These are phyloP conservation scores for Theileria orientalis DNA, from an alignment of 169 alveolate genomes.

Conservation along the genomic window DNA sequence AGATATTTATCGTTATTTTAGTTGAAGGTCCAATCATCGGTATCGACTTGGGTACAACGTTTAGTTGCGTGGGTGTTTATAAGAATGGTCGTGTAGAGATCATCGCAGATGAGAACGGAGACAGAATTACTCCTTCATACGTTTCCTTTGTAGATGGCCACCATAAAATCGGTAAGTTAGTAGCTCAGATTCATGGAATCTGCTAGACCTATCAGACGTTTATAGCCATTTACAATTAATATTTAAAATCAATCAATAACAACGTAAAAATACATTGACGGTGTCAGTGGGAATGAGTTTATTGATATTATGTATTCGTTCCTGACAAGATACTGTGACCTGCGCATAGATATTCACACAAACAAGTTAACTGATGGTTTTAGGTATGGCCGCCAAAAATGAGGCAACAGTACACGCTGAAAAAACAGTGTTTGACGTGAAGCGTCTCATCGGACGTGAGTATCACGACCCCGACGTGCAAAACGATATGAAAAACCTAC, in stretches of 20 bases:
- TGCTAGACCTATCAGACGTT: too few species aligned
- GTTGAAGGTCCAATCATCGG: conserved; percentile 95
- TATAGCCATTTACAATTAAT: too few species aligned
- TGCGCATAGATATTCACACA: neutral
- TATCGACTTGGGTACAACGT: conserved; percentile 98
- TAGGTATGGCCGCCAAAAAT: conserved; percentile 97
- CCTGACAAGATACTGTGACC: neutral
- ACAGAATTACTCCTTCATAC: conserved; percentile 97
- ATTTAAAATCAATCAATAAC: too few species aligned
- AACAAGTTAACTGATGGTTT: neutral
- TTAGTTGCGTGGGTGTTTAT: conserved; percentile 97
- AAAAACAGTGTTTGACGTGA: conserved; percentile 96
- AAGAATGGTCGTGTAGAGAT: conserved; percentile 97
- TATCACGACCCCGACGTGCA: conserved; percentile 93
- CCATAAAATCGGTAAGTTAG: conserved; percentile 77
- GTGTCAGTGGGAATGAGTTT: too few species aligned
- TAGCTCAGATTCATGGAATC: neutral
- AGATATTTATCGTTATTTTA: neutral
- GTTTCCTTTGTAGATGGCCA: conserved; percentile 97
- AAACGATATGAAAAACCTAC: conserved; percentile 92
- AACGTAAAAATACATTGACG: too few species aligned
- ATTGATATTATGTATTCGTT: neutral
- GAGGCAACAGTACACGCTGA: conserved; percentile 96
- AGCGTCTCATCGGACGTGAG: conserved; percentile 97
- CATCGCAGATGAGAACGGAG: conserved; percentile 89